Evolutionary conservation across 441 rosid genomes (phyloP), one percentile per base, ranked within the genome.

Genomic region (Kokia cookei): DNA sequence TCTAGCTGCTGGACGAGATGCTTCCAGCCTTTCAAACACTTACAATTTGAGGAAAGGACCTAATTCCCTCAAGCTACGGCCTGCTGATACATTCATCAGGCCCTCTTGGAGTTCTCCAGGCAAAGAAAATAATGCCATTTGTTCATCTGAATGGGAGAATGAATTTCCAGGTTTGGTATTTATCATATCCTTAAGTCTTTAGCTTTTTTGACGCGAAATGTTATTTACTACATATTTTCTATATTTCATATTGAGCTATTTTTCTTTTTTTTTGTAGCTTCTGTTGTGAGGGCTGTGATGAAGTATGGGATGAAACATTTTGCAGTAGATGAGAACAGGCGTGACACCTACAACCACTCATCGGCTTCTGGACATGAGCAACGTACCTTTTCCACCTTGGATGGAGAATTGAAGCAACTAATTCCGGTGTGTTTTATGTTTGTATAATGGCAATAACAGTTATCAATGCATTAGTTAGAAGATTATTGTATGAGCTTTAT

Each of bases 81-180:
- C 86, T 27, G 72, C 85, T 47, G 90, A 86, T 73, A 71, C 85
- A 48, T 69, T 74, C 19, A 76, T 76, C 75, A 82, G 84, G 77
- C 75, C 77, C 72, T 82, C 79, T 59, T 62, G 84, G 74, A 80
- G 76, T 32, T 75, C 88, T 57, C 81, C 81, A 71, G 73, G 51
- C 74, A 79, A 69, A 54, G 96, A 93, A 69, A 77, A 76, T 62
- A 77, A 87, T 71, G 73, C 76, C 59, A 73, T 76, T 73, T 82
- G 88, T 85, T 66, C 76, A 37, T 80, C 87, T 66, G 96, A 93
- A 76, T 86, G 91, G 96, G 93, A 93, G 82, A 88, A 88, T 69
- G 92, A 86, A 81, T 91, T 90, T 83, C 91, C 97, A 83, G 90
- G 97, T 72, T 45, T 72, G 59, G 5, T 51, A 45, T 72, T 72